A percentile compares a stretch with the other conserved stretches of the same genome.
phyloP scores from a whole-genome alignment of 139 green algal genomes.

The Chlamydomonas applanata region DNA sequence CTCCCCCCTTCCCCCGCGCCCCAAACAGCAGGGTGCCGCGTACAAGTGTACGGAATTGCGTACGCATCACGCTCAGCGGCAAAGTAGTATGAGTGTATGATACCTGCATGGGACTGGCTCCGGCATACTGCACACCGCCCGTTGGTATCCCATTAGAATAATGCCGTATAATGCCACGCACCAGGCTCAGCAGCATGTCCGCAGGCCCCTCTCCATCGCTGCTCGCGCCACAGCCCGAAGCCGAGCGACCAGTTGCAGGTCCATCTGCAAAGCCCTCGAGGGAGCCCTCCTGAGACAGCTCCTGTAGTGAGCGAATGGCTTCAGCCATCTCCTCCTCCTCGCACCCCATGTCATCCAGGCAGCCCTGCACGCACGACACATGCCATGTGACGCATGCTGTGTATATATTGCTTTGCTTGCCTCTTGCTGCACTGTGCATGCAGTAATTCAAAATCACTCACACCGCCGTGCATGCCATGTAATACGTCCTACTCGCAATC shows the following conservation, averaged over 20 bases:
- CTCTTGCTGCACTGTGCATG: no score
- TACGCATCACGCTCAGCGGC: no score
- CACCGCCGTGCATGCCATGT: no score
- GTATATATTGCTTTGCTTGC: not conserved
- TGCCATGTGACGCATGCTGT: not conserved
- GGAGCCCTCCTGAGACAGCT: constrained; percentile 2
- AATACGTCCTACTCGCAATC: no score
- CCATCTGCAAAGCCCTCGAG: constrained; percentile 6
- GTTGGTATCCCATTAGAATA: not conserved
- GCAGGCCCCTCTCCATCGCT: not conserved
- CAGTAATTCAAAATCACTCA: no score
- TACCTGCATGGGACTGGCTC: not conserved
- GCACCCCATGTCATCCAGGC: not conserved
- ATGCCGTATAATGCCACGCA: not conserved
- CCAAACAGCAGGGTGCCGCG: no score
- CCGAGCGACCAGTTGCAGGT: not conserved
- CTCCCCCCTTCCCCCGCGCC: no score
- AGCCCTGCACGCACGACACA: not conserved
- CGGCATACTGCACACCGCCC: not conserved
- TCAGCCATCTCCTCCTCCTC: not conserved
- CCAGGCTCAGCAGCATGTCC: no score
- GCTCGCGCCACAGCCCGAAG: not conserved
- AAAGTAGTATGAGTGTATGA: not conserved
- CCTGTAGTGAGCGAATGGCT: not conserved
- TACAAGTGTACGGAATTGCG: no score